phyloP scores from a whole-genome alignment of 75 land plant genomes.

The Selaginella tamariscina region DNA sequence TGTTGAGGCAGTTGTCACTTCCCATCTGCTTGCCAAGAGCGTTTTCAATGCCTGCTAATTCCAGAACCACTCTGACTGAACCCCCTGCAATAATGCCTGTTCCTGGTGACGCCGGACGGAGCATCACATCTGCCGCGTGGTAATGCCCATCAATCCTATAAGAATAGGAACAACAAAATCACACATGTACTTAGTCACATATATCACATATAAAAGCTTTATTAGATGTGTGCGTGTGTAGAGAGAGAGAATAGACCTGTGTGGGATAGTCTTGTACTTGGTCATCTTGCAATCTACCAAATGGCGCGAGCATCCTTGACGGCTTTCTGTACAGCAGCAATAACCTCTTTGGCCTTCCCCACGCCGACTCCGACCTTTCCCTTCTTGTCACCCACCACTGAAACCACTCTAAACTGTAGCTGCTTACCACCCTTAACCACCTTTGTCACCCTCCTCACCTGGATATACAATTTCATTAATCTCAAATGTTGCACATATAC shows the following conservation, averaged over 20 bases:
- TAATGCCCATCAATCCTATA: conserved; percentile 68
- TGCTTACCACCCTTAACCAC: conserved; percentile 97
- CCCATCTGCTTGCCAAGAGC: conserved; percentile 88
- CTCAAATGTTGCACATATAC: too few species aligned
- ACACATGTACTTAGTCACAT: too few species aligned
- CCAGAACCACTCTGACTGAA: conserved; percentile 73
- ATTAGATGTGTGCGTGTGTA: too few species aligned
- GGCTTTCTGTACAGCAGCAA: conserved; percentile 72
- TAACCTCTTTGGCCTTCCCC: conserved; percentile 82
- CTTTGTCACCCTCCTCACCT: conserved; percentile 91
- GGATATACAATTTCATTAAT: too few species aligned
- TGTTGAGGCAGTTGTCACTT: conserved; percentile 88
- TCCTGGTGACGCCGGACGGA: conserved; percentile 89
- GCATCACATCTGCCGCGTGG: conserved; percentile 97
- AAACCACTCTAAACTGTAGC: conserved; percentile 71
- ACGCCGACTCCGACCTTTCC: conserved; percentile 94
- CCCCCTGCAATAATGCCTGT: conserved; percentile 99
- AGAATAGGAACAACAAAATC: too few species aligned
- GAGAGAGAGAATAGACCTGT: conserved; percentile 81
- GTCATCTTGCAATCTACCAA: conserved; percentile 76
- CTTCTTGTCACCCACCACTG: conserved; percentile 76
- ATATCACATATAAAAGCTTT: too few species aligned
- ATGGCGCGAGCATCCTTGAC: conserved; percentile 62
- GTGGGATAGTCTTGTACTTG: conserved; percentile 71
- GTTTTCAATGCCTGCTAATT: conserved; percentile 93